Conservation (phyloP, 75 land plant species). For the Gnetum montanum region DNA sequence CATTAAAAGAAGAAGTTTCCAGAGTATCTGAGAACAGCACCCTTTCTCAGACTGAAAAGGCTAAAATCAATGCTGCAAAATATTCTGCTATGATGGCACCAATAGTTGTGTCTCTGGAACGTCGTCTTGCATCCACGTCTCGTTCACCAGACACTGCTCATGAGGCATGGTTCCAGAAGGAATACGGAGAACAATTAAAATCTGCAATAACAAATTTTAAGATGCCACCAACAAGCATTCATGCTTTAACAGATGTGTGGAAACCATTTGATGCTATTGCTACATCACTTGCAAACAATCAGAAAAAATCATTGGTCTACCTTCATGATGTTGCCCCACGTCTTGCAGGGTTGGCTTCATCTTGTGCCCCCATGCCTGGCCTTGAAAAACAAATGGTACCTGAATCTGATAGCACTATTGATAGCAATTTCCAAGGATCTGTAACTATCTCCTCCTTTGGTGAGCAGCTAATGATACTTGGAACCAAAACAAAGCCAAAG, state of each 20-base stretch:
- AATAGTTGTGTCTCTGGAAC: constrained; percentile 76
- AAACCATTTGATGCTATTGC: constrained; percentile 79
- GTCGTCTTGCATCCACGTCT: constrained; percentile 80
- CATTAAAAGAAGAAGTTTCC: constrained; percentile 81
- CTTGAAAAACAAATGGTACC: constrained; percentile 61
- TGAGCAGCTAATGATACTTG: constrained; percentile 61
- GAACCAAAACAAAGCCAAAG: constrained; percentile 97
- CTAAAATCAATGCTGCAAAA: constrained; percentile 85
- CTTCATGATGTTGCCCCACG: constrained; percentile 79
- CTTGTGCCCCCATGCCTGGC: constrained; percentile 99
- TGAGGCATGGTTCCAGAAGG: constrained; percentile 84
- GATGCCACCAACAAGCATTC: constrained; percentile 59
- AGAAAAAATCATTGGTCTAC: constrained; percentile 57
- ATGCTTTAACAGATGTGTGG: constrained; percentile 82
- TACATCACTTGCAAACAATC: constrained; percentile 71
- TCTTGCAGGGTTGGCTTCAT: constrained; percentile 58
- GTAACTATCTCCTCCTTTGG: constrained; percentile 77
- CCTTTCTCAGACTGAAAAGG: constrained; percentile 68
- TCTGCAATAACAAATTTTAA: constrained; percentile 72
- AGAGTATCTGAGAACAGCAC: constrained; percentile 78
- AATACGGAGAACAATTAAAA: constrained; percentile 64
- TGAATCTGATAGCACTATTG: constrained; percentile 15
- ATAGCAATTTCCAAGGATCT: constrained; percentile 22
- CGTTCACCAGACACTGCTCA: constrained; percentile 81
- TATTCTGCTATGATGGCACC: constrained; percentile 98